Base-by-base conservation (phyloP, 2,329 filamentous ascomycete genomes). In the Trichoderma aggressivum region DNA sequence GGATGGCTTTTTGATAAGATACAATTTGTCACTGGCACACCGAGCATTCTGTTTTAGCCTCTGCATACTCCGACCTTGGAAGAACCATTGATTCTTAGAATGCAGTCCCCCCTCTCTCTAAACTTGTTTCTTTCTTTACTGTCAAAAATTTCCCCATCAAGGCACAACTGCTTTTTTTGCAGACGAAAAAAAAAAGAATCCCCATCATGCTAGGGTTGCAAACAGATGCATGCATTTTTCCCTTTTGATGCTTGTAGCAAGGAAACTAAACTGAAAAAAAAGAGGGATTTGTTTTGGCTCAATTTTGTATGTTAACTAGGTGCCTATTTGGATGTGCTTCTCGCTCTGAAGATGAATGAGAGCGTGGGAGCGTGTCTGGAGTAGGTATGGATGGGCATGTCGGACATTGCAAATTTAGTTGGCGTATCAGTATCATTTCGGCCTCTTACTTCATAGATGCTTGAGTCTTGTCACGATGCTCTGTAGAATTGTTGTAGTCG, bases 371-470 rank as follows among this genome's bases (percentile, higher is more conserved):
- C n/a, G 10, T 21, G 36, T 68, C 55, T 68, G 34, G 32, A 32
- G 34, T 59, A 32, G 53, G 64, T n/a, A 50, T 47, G 47, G 26
- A 50, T 47, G 47, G 64, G 36, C 65, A 68, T 50, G 26, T 50
- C 65, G 55, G 36, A 34, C 28, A 68, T 66, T 60, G 55, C 65
- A 56, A 59, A 68, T 60, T 50, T 55, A 68, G 53, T 34, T 68
- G 65, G 55, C 55, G 55, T 68, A 59, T 68, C 55, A 60, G 36
- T 59, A 43, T 65, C 11, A 28, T 43, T 60, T n/a, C 39, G 26
- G 28, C 32, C 7, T 58, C 53, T 30, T 34, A 11, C 7, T 39
- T 24, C 24, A 21, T 12, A 10, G 36, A 28, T 66, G 34, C 21
- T 56, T 58, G 61, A 24, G 7, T 55, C 28, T 56, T 43, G 24